Base-by-base conservation (phyloP, 345 rosid genomes). In the Sapria himalayana region DNA sequence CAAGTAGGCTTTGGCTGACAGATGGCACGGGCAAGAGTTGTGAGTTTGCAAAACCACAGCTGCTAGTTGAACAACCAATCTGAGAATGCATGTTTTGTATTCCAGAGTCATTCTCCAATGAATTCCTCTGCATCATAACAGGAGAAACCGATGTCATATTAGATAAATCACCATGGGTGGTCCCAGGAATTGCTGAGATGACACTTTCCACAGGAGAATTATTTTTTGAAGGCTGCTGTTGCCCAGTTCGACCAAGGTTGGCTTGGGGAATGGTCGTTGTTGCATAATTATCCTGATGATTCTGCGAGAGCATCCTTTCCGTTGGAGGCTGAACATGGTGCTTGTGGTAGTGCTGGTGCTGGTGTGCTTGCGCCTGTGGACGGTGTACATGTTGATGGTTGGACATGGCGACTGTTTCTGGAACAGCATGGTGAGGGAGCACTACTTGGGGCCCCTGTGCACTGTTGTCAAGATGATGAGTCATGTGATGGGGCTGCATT, bases 221-320 rank as follows among this genome's bases (percentile, higher is more conserved):
- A 63, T 33, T 65, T 54, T 40, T 66, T 18, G 49, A 47, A 22
- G 67, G 57, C 55, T 62, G 69, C 36, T 59, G 70, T 34, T 70
- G n/a, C n/a, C n/a, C 80, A 31, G 55, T 54, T 55, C 61, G 66
- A 35, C 56, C 41, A 55, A 61, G 60, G 25, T 79, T 84, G 41
- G 58, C 59, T 63, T 59, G 75, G 54, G 81, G 53, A 65, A 76
- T 80, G 54, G 46, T 55, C 20, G 52, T 55, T 19, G 48, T 39
- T 22, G 67, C 80, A 48, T 72, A 35, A 60, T 51, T 73, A 52
- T 52, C 51, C 27, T 57, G 73, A 44, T 52, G 69, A 57, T 64
- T 75, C 50, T 64, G 86, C 31, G 64, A 76, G 62, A 59, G 59
- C 61, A 63, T 52, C 71, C 92, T 75, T 57, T 71, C 81, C 39